A percentile compares a stretch with the other conserved stretches of the same genome.
Evolutionary conservation across 106 monocot species (phyloP).

Genomic region (Phalaenopsis aphrodite): DNA sequence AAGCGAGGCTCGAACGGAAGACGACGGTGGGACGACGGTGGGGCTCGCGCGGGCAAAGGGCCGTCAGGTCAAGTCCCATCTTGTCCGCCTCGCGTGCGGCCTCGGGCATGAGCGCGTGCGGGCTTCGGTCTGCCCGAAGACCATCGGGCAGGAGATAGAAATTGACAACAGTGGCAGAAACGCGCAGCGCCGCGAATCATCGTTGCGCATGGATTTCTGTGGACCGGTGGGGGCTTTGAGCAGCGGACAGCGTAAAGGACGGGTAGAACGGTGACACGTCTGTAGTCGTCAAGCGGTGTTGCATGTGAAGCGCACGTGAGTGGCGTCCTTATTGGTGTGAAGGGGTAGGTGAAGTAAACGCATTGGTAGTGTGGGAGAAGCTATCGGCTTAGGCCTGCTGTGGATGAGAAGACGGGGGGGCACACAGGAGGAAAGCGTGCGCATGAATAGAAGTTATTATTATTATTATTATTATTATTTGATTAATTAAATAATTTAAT

Average conservation of each 20-base stretch:
- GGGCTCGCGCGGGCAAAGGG: background rate
- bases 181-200: no score
- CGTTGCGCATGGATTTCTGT: background rate
- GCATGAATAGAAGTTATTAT: no score
- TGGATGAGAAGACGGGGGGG: background rate
- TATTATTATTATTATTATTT: no score
- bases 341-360: background rate
- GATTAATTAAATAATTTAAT: no score
- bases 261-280: background rate
- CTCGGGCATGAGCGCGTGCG: background rate
- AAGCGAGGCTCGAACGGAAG: background rate
- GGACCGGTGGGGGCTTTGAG: background rate
- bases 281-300: no score
- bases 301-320: background rate
- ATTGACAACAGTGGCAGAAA: no score
- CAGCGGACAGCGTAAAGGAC: background rate
- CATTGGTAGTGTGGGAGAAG: background rate
- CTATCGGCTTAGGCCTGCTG: background rate
- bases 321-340: background rate
- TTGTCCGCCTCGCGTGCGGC: constrained; percentile 1
- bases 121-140: background rate
- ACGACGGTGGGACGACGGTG: background rate
- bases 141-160: background rate
- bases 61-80: background rate
- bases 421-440: no score